Percentiles rank a stretch among this genome's conserved stretches.
These are phyloP conservation scores for Nepenthes mirabilis DNA, from an alignment of 148 eudicot genomes.

Conservation along the genomic window DNA sequence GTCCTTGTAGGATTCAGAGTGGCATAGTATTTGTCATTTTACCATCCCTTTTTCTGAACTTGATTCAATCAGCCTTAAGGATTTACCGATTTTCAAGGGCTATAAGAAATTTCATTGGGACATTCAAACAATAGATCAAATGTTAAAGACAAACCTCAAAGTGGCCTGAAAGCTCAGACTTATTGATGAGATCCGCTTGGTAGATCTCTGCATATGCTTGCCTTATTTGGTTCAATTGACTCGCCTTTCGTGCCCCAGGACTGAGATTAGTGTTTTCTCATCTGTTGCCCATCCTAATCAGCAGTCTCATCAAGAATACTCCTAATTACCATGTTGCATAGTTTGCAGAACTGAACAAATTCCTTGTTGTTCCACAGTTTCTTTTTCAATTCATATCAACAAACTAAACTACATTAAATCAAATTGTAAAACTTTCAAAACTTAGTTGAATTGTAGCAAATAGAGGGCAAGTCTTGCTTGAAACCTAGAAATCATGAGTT, in stretches of 20 bases:
- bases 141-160: conserved; percentile 37
- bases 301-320: background rate
- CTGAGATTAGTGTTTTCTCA: conserved; percentile 34
- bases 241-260: conserved; percentile 42
- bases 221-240: conserved; percentile 33
- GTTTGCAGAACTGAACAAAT: too few relatives aligned
- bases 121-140: background rate
- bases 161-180: conserved; percentile 36
- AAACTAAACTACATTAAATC: too few relatives aligned
- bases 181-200: conserved; percentile 45
- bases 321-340: background rate
- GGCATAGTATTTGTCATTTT: too few relatives aligned
- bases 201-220: conserved; percentile 32
- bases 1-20: too few relatives aligned
- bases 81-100: background rate
- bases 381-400: too few relatives aligned
- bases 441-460: too few relatives aligned
- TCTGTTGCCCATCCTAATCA: conserved; percentile 56
- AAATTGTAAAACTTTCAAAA: too few relatives aligned
- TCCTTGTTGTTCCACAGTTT: too few relatives aligned
- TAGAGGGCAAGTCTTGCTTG: too few relatives aligned
- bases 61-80: background rate
- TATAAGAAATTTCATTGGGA: background rate
- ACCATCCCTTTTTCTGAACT: too few relatives aligned
- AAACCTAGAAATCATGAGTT: too few relatives aligned